Percentiles rank a stretch among this genome's conserved stretches.
These are phyloP conservation scores for Sanghuangporus weigelae DNA, from an alignment of 1,284 basidiomycete genomes.

Conservation along the genomic window DNA sequence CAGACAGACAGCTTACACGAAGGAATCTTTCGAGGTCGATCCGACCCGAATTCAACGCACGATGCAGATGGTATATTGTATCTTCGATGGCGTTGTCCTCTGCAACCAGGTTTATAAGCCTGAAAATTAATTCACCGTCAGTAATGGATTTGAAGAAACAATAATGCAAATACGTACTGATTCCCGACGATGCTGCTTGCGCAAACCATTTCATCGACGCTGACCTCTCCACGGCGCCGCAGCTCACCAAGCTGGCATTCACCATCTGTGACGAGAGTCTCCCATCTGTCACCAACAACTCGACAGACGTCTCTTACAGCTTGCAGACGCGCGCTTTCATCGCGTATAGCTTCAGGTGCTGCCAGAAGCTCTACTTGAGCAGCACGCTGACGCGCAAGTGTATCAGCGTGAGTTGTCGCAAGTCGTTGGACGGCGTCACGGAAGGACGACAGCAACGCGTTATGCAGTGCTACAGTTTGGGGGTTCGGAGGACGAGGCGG, in stretches of 20 bases:
- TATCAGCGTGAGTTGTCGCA: slow-evolving; percentile 57
- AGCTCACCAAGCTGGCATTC: slow-evolving; percentile 68
- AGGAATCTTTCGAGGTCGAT: slow-evolving; percentile 92
- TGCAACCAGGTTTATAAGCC: slow-evolving; percentile 91
- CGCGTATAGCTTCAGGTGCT: slow-evolving; percentile 88
- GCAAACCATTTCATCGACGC: slow-evolving; percentile 92
- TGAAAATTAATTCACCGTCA: slow-evolving; percentile 28
- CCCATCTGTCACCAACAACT: slow-evolving; percentile 66
- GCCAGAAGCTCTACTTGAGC: slow-evolving; percentile 81
- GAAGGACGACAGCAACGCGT: slow-evolving; percentile 73
- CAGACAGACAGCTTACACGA: slow-evolving; percentile 50
- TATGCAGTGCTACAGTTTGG: slow-evolving; percentile 82
- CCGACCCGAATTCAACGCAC: slow-evolving; percentile 87
- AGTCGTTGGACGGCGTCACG: slow-evolving; percentile 64
- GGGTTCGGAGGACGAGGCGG: slow-evolving; percentile 88
- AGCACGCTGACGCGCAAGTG: slow-evolving; percentile 72
- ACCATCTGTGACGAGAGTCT: slow-evolving; percentile 55
- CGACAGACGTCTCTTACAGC: slow-evolving; percentile 93
- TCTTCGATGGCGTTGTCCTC: slow-evolving; percentile 99
- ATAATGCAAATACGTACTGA: slow-evolving; percentile 53
- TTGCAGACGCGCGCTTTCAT: slow-evolving; percentile 93
- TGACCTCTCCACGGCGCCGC: slow-evolving; percentile 68
- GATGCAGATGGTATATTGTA: slow-evolving; percentile 94
- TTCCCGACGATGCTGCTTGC: slow-evolving; percentile 94
- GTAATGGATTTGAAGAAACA: not conserved